These are phyloP conservation scores for Calonectria hongkongensis DNA, from an alignment of 2,329 filamentous ascomycete genomes.

Conservation along the genomic window DNA sequence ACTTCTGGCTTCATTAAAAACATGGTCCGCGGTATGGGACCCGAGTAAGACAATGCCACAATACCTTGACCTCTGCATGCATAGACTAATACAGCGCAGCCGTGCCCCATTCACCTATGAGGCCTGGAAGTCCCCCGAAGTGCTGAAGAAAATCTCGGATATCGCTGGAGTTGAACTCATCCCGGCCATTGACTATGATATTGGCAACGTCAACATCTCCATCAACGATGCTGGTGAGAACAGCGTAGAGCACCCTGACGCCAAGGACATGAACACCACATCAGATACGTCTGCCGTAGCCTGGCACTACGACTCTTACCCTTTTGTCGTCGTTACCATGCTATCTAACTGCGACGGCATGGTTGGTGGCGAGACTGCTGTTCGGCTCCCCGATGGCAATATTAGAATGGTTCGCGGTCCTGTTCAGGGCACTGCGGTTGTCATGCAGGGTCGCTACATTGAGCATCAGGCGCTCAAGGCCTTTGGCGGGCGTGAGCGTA, in stretches of 20 bases:
- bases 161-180: constrained; percentile 73
- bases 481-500: constrained; percentile 76
- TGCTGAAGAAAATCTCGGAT: constrained; percentile 68
- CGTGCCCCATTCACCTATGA: constrained; percentile 77
- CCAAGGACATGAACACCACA: not conserved
- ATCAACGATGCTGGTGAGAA: constrained; percentile 62
- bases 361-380: constrained; percentile 78
- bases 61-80: not conserved
- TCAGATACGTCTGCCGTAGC: constrained; percentile 73
- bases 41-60: constrained; percentile 64
- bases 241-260: constrained; percentile 58
- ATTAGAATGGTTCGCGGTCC: constrained; percentile 75
- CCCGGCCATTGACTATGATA: constrained; percentile 72
- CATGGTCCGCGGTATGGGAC: constrained; percentile 69
- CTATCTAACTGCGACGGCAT: constrained; percentile 77
- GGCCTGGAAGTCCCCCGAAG: constrained; percentile 65
- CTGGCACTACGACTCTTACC: constrained; percentile 79
- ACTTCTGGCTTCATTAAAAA: constrained; percentile 67
- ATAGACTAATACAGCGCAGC: constrained; percentile 51
- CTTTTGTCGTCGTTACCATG: constrained; percentile 81
- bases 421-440: constrained; percentile 71
- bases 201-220: constrained; percentile 72
- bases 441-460: constrained; percentile 80
- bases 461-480: constrained; percentile 77
- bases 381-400: constrained; percentile 70